Evolutionary conservation across 1,284 basidiomycete genomes (phyloP), one percentile per base, ranked within the genome.

Genomic region (Ustilago curta): DNA sequence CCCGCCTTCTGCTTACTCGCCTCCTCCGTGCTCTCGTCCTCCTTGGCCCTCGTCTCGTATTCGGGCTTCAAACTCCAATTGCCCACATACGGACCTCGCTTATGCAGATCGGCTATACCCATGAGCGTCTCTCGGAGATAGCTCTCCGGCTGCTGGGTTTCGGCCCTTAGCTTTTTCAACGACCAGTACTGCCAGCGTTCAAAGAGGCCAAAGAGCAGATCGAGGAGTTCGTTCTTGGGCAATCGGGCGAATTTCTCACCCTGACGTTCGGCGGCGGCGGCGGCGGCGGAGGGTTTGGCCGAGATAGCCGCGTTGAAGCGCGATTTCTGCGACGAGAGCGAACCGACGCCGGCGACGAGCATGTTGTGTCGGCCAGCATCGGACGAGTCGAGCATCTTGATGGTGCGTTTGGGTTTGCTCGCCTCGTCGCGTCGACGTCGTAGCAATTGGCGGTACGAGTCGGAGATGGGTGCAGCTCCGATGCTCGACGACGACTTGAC

Each of bases 111-210:
- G 2, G 93, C 95, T 50, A 97, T 91, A 71, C 93, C 91, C 45
- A 87, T 87, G 52, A 98, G 86, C 0, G 93, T 91, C 78, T 97
- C 94, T 78, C 94, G 93, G 62, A 98, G 89, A 85, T 94, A 97
- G 16, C 88, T 90, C 84, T 96, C 93, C 1, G 95, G 95, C 85
- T 98, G 95, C 83, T 95, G 91, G 0, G 92, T 93, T 59, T 90
- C 90, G 70, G 92, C 90, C 49, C 93, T 89, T 55, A 97, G 86
- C 18, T 90, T 88, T 72, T 91, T 91, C 83, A 97, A 90, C 66
- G 90, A 88, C 94, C 94, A 97, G 72, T 91, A 91, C 39, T 91
- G 90, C 65, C 90, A 89, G 59, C 93, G 90, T 63, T 90, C 89
- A 87, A 96, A 98, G 8, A 91, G 87, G 2, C 86, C 82, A 85